phyloP scores from a whole-genome alignment of 148 eudicot species.

The Euryodendron excelsum region DNA sequence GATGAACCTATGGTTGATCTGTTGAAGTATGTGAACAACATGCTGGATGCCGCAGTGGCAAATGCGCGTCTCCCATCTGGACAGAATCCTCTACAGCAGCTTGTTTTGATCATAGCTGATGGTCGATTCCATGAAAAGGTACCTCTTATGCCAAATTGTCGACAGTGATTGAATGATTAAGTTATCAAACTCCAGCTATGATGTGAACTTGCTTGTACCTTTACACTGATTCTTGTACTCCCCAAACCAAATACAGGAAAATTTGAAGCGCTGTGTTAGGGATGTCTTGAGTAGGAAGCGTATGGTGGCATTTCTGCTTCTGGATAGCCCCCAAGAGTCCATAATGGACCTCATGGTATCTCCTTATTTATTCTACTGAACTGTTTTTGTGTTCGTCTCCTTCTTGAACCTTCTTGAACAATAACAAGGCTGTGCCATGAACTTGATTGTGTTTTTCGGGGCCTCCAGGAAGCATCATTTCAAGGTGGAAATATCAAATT shows the following conservation, averaged over 20 bases:
- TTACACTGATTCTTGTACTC: not conserved
- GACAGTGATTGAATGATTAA: not conserved
- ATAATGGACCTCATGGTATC: constrained; percentile 66
- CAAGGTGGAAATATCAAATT: constrained; percentile 30
- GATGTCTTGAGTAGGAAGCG: constrained; percentile 72
- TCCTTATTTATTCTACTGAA: constrained; percentile 3
- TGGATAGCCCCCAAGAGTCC: constrained; percentile 73
- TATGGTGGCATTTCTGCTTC: constrained; percentile 82
- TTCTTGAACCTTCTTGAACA: not conserved
- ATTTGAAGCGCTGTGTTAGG: constrained; percentile 68
- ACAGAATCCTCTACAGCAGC: constrained; percentile 84
- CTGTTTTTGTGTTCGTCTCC: not conserved
- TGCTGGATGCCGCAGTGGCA: constrained; percentile 67
- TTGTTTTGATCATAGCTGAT: constrained; percentile 90
- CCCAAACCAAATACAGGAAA: constrained; percentile 33
- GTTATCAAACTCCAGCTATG: not conserved
- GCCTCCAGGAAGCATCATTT: constrained; percentile 49
- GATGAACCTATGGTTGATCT: constrained; percentile 88
- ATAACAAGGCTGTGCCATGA: not conserved
- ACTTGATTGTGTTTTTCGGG: not conserved
- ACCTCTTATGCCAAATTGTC: not conserved
- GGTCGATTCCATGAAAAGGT: constrained; percentile 83
- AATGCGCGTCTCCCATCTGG: constrained; percentile 89
- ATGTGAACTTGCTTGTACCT: not conserved
- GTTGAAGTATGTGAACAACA: constrained; percentile 59